Evolutionary conservation across 164 flowering plant species (phyloP).

Genomic region (Stephania japonica): DNA sequence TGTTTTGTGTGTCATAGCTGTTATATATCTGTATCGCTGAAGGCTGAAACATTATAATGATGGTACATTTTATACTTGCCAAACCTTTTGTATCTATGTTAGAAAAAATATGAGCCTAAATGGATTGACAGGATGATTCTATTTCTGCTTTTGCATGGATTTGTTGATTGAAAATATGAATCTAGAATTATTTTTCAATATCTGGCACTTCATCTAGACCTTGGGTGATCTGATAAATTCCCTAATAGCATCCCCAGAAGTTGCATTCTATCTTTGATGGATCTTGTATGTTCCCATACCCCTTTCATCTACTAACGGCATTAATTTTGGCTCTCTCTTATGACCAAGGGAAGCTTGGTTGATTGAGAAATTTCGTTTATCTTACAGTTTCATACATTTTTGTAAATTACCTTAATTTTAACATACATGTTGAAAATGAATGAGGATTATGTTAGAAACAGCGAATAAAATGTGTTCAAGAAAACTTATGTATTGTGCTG

Average conservation of each 20-base stretch:
- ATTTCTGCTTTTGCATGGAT: too few species aligned
- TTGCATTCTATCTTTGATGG: too few species aligned
- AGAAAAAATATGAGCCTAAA: neutral
- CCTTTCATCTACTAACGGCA: too few species aligned
- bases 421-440: neutral
- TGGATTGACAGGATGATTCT: neutral
- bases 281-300: too few species aligned
- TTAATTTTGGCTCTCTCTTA: neutral
- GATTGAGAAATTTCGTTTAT: neutral
- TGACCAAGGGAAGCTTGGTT: neutral
- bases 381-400: neutral
- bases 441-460: neutral
- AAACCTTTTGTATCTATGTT: neutral
- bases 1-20: neutral
- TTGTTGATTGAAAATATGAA: neutral
- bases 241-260: too few species aligned
- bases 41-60: neutral
- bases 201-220: too few species aligned
- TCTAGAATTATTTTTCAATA: neutral
- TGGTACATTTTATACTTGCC: neutral
- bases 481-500: neutral
- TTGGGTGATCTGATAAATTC: too few species aligned
- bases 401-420: neutral
- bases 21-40: neutral
- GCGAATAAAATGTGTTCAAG: neutral